Evolutionary conservation across 495 filamentous ascomycete species (phyloP).

Genomic region (Hypoxylon crocopeplum): DNA sequence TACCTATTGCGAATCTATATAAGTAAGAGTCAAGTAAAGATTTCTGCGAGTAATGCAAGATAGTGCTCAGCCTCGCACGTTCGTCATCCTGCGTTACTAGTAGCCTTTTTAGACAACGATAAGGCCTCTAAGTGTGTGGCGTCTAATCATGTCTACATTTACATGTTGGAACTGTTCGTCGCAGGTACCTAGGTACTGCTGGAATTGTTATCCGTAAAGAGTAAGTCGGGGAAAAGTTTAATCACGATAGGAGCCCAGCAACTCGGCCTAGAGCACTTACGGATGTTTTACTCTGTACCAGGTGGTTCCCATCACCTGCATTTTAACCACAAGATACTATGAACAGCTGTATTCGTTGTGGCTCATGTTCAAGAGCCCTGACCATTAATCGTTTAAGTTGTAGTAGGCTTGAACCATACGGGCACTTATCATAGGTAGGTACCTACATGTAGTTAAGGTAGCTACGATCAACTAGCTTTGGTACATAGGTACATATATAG

Average conservation of each 20-base stretch:
- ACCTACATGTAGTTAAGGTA: too few relatives aligned
- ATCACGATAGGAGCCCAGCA: neutral
- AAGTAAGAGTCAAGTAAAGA: constrained; percentile 1
- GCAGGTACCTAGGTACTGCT: too few relatives aligned
- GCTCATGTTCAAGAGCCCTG: too few relatives aligned
- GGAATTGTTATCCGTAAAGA: too few relatives aligned
- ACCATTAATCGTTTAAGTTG: too few relatives aligned
- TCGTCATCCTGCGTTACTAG: constrained; percentile 32
- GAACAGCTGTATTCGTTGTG: too few relatives aligned
- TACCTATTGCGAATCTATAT: neutral
- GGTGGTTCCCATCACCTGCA: neutral
- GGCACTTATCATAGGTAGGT: too few relatives aligned
- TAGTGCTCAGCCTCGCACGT: constrained; percentile 23
- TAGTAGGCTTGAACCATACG: too few relatives aligned
- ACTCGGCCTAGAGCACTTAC: neutral
- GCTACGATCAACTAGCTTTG: too few relatives aligned
- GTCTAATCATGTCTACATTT: neutral
- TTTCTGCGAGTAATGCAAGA: constrained; percentile 12
- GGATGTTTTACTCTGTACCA: neutral
- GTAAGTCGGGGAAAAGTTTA: neutral
- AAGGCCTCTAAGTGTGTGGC: neutral
- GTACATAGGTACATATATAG: too few relatives aligned
- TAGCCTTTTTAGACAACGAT: neutral
- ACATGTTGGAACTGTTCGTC: too few relatives aligned
- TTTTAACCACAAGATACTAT: too few relatives aligned